Conservation (phyloP, 768 basidiomycete genomes). For the Auriculariales sp. region DNA sequence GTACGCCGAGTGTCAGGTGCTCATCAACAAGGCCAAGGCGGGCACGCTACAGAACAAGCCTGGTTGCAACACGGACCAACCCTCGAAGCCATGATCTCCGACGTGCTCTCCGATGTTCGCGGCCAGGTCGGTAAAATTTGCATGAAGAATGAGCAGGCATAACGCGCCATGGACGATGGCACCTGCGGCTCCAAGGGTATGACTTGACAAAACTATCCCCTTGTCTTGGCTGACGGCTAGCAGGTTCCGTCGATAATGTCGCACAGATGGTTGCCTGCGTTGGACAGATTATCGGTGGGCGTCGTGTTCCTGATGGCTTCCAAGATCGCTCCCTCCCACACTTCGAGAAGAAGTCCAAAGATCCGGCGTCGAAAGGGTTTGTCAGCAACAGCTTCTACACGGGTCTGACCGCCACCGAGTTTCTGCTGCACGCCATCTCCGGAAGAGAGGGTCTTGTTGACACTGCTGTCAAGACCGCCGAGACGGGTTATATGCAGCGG, state of each 20-base stretch:
- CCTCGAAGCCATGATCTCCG: conserved; percentile 89
- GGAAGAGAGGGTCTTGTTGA: conserved; percentile 98
- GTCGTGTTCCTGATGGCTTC: conserved; percentile 97
- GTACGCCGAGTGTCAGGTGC: conserved; percentile 72
- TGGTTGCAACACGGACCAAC: conserved; percentile 98
- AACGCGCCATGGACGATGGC: conserved; percentile 97
- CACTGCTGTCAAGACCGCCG: conserved; percentile 98
- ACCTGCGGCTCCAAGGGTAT: conserved; percentile 96
- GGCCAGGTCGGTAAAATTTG: conserved; percentile 94
- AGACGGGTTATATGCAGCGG: conserved; percentile 98
- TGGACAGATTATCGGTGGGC: conserved; percentile 94
- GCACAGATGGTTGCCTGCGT: conserved; percentile 99
- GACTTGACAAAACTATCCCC: too few species aligned
- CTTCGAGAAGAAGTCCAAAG: conserved; percentile 92
- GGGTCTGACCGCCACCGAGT: conserved; percentile 85
- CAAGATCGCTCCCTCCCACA: conserved; percentile 98
- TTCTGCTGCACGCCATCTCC: conserved; percentile 97
- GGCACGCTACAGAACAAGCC: conserved; percentile 91
- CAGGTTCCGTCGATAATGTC: conserved; percentile 96
- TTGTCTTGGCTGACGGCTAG: too few species aligned
- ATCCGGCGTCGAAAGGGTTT: conserved; percentile 95
- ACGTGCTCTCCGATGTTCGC: conserved; percentile 86
- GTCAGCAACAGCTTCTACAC: conserved; percentile 95
- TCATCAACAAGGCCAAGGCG: conserved; percentile 81
- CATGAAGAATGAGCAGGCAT: conserved; percentile 95